Percentiles rank a stretch among this genome's conserved stretches.
phyloP scores from a whole-genome alignment of 129 eudicot genomes.

The Silybum marianum region DNA sequence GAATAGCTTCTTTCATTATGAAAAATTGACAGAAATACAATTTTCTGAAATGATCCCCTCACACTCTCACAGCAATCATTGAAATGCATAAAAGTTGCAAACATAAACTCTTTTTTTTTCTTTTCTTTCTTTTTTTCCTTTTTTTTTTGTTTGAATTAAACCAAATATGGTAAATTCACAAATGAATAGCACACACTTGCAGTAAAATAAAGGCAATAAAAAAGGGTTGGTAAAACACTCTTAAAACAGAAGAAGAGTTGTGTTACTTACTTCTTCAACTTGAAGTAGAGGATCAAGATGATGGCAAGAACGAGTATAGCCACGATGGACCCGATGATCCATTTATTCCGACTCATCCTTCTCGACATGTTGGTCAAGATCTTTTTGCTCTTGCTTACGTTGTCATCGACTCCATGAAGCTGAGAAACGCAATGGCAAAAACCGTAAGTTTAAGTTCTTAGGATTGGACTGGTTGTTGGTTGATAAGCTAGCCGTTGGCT shows the following conservation, averaged over 20 bases:
- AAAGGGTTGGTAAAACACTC: background rate
- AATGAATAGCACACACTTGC: conserved; percentile 31
- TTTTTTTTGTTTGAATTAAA: background rate
- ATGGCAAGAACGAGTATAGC: conserved; percentile 50
- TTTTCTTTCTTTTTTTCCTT: background rate
- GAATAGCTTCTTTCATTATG: conserved; percentile 25
- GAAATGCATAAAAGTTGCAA: conserved; percentile 7
- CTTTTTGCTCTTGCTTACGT: conserved; percentile 57
- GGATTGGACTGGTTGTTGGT: background rate
- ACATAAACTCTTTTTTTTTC: background rate
- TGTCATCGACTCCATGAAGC: conserved; percentile 69
- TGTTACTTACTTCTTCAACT: conserved; percentile 39
- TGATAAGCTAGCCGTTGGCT: background rate
- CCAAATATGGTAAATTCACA: conserved; percentile 21
- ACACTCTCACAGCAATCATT: conserved; percentile 11
- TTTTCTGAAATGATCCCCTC: conserved; percentile 15
- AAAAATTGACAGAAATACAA: background rate
- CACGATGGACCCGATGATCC: conserved; percentile 49
- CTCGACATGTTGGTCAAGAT: conserved; percentile 57
- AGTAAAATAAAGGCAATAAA: conserved; percentile 15
- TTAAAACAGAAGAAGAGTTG: background rate
- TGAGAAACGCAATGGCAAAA: conserved; percentile 13
- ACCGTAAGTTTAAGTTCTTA: background rate
- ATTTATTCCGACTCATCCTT: conserved; percentile 65
- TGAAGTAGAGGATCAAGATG: conserved; percentile 56